Evolutionary conservation across 352 stramenopile species (phyloP).

Genomic region (Pythium sp.): DNA sequence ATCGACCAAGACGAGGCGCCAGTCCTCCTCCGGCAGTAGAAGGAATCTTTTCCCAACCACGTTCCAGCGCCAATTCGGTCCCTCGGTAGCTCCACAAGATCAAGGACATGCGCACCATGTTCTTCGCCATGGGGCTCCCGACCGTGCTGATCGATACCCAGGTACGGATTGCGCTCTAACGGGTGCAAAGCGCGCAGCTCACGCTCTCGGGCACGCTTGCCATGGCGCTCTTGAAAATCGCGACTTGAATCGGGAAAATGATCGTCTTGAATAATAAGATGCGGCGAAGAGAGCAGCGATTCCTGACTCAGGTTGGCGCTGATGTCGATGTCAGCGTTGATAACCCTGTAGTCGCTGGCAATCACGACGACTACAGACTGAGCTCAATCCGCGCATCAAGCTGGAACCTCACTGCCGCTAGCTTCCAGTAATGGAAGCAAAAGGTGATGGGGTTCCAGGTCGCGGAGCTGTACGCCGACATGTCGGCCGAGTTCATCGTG

Average conservation of each 20-base stretch:
- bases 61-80: background rate
- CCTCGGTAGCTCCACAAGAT: background rate
- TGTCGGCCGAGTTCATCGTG: slow-evolving; percentile 50
- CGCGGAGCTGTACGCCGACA: slow-evolving; percentile 38
- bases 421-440: slow-evolving; percentile 26
- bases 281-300: background rate
- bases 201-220: slow-evolving; percentile 3
- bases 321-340: background rate
- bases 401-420: background rate
- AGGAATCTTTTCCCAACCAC: background rate
- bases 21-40: background rate
- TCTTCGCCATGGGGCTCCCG: slow-evolving; percentile 14
- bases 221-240: slow-evolving; percentile 11
- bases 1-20: background rate
- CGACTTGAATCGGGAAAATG: background rate
- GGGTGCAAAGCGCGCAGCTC: background rate
- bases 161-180: slow-evolving; percentile 19
- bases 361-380: background rate
- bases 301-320: background rate
- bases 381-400: background rate
- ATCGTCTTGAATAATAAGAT: slow-evolving; percentile 2
- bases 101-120: slow-evolving; percentile 16
- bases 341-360: background rate
- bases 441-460: slow-evolving; percentile 28
- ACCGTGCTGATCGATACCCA: slow-evolving; percentile 25